Evolutionary conservation across 345 rosid genomes (phyloP), one percentile per base, ranked within the genome.

Genomic region (Lepidium africanum): DNA sequence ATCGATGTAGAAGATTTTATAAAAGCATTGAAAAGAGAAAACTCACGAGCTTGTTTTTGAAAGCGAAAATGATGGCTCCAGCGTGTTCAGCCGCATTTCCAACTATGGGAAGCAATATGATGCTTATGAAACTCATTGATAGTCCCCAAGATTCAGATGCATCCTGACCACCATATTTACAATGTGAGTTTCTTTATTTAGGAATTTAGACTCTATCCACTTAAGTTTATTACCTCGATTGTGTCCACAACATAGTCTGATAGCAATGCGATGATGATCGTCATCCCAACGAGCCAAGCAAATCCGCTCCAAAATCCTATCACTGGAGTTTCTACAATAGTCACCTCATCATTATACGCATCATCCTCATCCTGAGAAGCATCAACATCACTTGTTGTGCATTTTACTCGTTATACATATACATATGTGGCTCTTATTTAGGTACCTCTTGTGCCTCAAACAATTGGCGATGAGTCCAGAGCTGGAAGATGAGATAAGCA

Each of bases 41-140:
- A 55, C 90, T 80, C 61, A 87, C 98, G 61, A 88, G 46, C 79
- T 93, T 90, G 86, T 93, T 87, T 74, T 90, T 93, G 69, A 86
- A 93, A 5, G 98, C 98, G 67, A 93, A 93, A 27, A 90, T 87
- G 82, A 93, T 55, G 8, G 98, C 98, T 48, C 97, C 94, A 13
- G 96, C 98, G 42, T 93, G 98, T 75, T 90, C 96, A 6, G 97
- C 92, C 4, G 98, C 98, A 42, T 93, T 93, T 74, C 98, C 96
- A 58, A 93, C 96, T 19, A 93, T 87, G 9, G 98, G 96, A 5
- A 93, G 88, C 81, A 90, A 64, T 60, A 93, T 91, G 35, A 90
- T 84, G 80, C 97, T 88, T 33, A 90, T 86, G 70, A 93, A 93
- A 77, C 94, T 86, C 35, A 93, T 85, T 7, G 98, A 90, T 45